These are phyloP conservation scores for Breynia disticha DNA, from an alignment of 441 rosid species.

Conservation along the genomic window DNA sequence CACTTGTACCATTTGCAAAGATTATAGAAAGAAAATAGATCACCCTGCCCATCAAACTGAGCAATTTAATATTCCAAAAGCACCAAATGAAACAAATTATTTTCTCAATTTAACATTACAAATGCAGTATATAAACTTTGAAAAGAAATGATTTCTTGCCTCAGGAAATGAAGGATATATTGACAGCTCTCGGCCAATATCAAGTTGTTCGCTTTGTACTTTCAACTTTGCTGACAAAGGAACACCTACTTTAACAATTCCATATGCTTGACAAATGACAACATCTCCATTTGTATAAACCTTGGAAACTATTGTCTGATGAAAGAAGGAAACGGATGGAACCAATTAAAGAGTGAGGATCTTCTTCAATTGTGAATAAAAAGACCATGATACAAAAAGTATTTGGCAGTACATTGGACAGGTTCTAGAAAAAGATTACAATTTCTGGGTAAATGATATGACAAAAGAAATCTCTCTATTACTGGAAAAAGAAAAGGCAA, in stretches of 20 bases:
- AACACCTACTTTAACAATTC: conserved; percentile 59
- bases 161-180: conserved; percentile 69
- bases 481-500: background rate
- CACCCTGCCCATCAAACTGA: conserved; percentile 49
- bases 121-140: conserved; percentile 10
- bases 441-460: too few relatives aligned
- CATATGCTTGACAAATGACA: conserved; percentile 60
- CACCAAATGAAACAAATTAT: conserved; percentile 7
- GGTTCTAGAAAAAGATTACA: background rate
- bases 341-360: conserved; percentile 11
- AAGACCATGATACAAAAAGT: background rate
- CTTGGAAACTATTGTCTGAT: conserved; percentile 61
- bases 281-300: conserved; percentile 51
- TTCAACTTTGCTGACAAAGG: conserved; percentile 58
- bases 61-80: conserved; percentile 19
- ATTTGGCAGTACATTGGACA: background rate
- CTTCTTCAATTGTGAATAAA: conserved; percentile 2
- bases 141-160: conserved; percentile 38
- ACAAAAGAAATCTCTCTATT: background rate
- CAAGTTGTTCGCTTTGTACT: conserved; percentile 79
- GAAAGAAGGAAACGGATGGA: conserved; percentile 18
- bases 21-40: conserved; percentile 76
- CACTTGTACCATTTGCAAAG: conserved; percentile 70
- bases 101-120: conserved; percentile 30
- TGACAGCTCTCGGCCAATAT: conserved; percentile 66